Conservation (phyloP, 345 rosid species). For the Iberis pinnata region DNA sequence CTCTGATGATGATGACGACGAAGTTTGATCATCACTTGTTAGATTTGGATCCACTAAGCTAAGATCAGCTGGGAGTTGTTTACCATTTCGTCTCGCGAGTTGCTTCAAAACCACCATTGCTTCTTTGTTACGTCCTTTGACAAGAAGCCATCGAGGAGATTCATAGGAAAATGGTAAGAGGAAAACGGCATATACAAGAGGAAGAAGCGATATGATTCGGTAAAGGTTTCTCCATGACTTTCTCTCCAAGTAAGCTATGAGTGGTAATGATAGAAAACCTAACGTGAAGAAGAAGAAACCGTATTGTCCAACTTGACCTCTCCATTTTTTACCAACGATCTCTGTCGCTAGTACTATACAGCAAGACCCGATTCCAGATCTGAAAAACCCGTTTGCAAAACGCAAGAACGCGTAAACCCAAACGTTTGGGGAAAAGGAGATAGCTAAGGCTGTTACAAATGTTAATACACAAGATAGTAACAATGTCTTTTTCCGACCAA, state of each 20-base stretch:
- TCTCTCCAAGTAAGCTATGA: slow-evolving; percentile 51
- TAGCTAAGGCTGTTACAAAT: slow-evolving; percentile 44
- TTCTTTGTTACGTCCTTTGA: slow-evolving; percentile 46
- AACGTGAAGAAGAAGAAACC: slow-evolving; percentile 68
- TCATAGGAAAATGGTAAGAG: slow-evolving; percentile 50
- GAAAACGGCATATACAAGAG: slow-evolving; percentile 40
- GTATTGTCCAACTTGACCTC: slow-evolving; percentile 69
- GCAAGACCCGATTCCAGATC: slow-evolving; percentile 60
- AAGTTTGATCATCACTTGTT: not conserved
- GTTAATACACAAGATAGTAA: slow-evolving; percentile 44
- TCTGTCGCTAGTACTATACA: slow-evolving; percentile 70
- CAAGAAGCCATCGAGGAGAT: slow-evolving; percentile 75
- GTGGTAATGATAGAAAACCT: slow-evolving; percentile 63
- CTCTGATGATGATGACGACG: slow-evolving; percentile 19
- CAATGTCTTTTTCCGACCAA: slow-evolving; percentile 57
- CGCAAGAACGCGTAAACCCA: slow-evolving; percentile 63
- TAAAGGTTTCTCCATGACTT: slow-evolving; percentile 51
- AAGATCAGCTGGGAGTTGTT: slow-evolving; percentile 39
- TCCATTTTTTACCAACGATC: slow-evolving; percentile 62
- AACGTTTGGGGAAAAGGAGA: slow-evolving; percentile 63
- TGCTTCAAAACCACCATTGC: slow-evolving; percentile 42
- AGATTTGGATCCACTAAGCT: slow-evolving; percentile 32
- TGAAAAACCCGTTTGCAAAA: slow-evolving; percentile 48
- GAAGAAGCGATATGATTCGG: slow-evolving; percentile 43
- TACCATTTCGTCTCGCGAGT: slow-evolving; percentile 47